Conservation (phyloP, 2,329 filamentous ascomycete genomes). For the Onygenales sp. region DNA sequence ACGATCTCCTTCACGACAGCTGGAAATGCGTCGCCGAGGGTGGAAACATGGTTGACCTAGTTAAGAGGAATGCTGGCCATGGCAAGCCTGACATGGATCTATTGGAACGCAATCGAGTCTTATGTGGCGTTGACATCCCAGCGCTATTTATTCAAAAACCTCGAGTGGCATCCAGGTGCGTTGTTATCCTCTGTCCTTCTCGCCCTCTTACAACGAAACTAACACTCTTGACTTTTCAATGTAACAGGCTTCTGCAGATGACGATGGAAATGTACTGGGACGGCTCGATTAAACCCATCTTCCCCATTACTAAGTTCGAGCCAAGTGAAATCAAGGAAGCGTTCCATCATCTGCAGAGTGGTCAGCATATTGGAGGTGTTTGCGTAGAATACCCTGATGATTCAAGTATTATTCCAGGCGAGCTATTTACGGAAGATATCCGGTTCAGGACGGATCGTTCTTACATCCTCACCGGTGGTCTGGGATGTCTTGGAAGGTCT, state of each 20-base stretch:
- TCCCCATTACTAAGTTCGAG: neutral
- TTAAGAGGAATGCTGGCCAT: too few species aligned
- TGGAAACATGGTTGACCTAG: conserved; percentile 6
- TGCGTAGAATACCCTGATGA: conserved; percentile 22
- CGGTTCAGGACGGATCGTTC: neutral
- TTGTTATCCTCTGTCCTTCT: too few species aligned
- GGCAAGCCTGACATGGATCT: too few species aligned
- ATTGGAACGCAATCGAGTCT: too few species aligned
- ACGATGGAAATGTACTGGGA: neutral
- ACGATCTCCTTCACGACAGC: conserved; percentile 17
- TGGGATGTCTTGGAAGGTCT: conserved; percentile 27
- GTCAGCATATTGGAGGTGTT: conserved; percentile 34
- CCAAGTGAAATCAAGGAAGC: conserved; percentile 13
- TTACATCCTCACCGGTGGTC: conserved; percentile 30
- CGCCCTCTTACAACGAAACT: too few species aligned
- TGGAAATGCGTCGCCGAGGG: conserved; percentile 18
- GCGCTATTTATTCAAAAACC: too few species aligned
- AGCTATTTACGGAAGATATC: conserved; percentile 5
- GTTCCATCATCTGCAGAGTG: conserved; percentile 30
- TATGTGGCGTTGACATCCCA: too few species aligned
- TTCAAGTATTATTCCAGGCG: neutral
- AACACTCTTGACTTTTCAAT: neutral
- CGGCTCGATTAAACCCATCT: neutral
- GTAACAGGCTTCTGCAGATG: neutral
- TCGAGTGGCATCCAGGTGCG: too few species aligned